Conservation (phyloP, 2,329 filamentous ascomycete genomes). For the Diplodia mutila region DNA sequence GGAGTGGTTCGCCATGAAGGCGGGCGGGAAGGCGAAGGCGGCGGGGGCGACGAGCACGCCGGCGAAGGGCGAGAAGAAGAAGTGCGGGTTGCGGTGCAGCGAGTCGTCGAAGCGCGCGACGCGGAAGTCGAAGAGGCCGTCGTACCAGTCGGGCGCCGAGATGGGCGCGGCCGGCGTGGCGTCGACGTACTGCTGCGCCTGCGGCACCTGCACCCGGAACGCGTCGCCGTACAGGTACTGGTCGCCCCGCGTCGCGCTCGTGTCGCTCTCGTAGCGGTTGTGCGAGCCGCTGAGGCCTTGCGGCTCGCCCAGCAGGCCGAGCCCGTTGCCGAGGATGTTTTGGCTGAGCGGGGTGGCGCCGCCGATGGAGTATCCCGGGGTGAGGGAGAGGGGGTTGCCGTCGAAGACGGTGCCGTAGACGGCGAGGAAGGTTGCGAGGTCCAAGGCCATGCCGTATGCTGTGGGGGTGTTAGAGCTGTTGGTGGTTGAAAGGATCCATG, state of each 20-base stretch:
- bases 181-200: conserved; percentile 2
- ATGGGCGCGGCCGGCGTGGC: not conserved
- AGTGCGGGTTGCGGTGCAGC: conserved; percentile 54
- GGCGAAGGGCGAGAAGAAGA: conserved; percentile 58
- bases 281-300: conserved; percentile 56
- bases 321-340: conserved; percentile 41
- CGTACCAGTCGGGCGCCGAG: conserved; percentile 3
- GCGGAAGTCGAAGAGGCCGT: conserved; percentile 49
- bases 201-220: conserved; percentile 28
- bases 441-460: conserved; percentile 33
- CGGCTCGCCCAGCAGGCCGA: conserved; percentile 52
- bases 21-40: conserved; percentile 41
- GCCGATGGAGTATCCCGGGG: conserved; percentile 42
- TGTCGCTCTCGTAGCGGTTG: conserved; percentile 60
- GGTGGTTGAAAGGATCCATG: no score
- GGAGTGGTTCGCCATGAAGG: conserved; percentile 41
- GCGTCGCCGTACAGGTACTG: conserved; percentile 57
- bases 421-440: conserved; percentile 40
- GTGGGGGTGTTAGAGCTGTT: not conserved
- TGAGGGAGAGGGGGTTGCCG: conserved; percentile 56
- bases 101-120: conserved; percentile 52
- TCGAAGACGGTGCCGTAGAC: conserved; percentile 30
- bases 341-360: conserved; percentile 37
- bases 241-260: conserved; percentile 57
- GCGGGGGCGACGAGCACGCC: conserved; percentile 46